phyloP scores from a whole-genome alignment of 2,329 filamentous ascomycete genomes.

The Chalaropsis ovoidea region DNA sequence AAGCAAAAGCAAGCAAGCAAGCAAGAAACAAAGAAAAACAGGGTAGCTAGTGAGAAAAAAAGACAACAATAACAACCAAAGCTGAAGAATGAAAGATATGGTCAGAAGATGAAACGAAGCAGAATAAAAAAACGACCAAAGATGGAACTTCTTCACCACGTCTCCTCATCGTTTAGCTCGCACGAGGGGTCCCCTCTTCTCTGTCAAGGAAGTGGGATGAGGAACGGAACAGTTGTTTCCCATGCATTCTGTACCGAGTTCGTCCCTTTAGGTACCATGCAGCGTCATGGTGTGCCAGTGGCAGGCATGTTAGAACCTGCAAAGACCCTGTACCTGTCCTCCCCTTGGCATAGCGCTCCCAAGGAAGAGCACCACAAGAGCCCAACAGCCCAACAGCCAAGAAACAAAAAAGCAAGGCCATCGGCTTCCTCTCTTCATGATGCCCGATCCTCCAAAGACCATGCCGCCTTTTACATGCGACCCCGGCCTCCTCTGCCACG shows the following conservation, averaged over 20 bases:
- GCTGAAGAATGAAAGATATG: conserved; percentile 8
- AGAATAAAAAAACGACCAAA: conserved; percentile 12
- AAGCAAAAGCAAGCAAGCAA: conserved; percentile 13
- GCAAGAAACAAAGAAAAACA: conserved; percentile 11
- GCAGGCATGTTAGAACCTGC: neutral
- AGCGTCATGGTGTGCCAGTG: neutral
- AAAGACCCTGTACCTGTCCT: neutral
- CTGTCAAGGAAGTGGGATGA: neutral
- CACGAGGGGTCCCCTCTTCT: neutral
- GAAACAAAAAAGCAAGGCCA: neutral
- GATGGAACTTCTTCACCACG: conserved; percentile 4
- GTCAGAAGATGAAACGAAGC: conserved; percentile 10
- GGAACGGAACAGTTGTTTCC: conserved; percentile 2
- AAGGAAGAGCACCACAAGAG: neutral
- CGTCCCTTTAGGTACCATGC: neutral
- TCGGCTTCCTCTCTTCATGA: neutral
- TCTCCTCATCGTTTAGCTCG: neutral
- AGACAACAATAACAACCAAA: conserved; percentile 14
- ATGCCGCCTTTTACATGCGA: conserved; percentile 27
- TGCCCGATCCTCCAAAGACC: neutral
- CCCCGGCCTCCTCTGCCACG: conserved; percentile 39
- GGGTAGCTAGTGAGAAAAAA: conserved; percentile 3
- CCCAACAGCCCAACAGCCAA: neutral
- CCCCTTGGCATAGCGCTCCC: neutral
- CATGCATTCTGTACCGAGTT: neutral